phyloP scores from a whole-genome alignment of 1,284 basidiomycete genomes.

The Moniliophthora roreri region DNA sequence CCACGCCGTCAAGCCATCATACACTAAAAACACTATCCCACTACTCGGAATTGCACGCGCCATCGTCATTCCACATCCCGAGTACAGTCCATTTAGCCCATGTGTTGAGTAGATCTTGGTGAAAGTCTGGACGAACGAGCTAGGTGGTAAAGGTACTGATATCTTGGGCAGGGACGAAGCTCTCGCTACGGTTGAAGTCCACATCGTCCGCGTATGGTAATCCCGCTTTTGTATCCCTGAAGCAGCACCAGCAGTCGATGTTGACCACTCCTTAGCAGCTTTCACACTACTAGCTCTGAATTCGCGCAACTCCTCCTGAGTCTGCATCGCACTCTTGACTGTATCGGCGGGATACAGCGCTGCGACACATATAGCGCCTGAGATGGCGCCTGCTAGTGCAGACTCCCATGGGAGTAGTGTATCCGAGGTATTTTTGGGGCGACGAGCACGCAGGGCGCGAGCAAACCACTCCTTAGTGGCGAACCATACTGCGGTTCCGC shows the following conservation, averaged over 20 bases:
- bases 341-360: conserved; percentile 85
- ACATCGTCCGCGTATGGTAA: neutral
- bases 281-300: conserved; percentile 18
- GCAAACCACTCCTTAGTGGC: conserved; percentile 78
- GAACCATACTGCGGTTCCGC: conserved; percentile 89
- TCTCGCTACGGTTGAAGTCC: neutral
- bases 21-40: conserved; percentile 83
- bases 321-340: conserved; percentile 89
- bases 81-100: conserved; percentile 80
- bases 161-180: neutral
- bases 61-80: conserved; percentile 86
- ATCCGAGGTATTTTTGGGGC: conserved; percentile 11
- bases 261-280: conserved; percentile 16
- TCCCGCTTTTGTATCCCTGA: too few species aligned
- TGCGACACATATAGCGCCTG: conserved; percentile 52
- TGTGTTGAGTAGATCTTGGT: conserved; percentile 71
- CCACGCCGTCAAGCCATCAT: conserved; percentile 62
- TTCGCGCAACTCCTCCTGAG: conserved; percentile 72
- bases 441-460: conserved; percentile 50
- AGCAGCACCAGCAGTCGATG: neutral
- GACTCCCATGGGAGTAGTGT: conserved; percentile 63
- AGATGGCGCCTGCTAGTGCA: conserved; percentile 78
- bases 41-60: conserved; percentile 80
- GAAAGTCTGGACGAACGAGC: conserved; percentile 66
- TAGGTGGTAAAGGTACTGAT: conserved; percentile 14